Base-by-base conservation (phyloP, 352 stramenopile genomes). In the Pythium brachiatum region DNA sequence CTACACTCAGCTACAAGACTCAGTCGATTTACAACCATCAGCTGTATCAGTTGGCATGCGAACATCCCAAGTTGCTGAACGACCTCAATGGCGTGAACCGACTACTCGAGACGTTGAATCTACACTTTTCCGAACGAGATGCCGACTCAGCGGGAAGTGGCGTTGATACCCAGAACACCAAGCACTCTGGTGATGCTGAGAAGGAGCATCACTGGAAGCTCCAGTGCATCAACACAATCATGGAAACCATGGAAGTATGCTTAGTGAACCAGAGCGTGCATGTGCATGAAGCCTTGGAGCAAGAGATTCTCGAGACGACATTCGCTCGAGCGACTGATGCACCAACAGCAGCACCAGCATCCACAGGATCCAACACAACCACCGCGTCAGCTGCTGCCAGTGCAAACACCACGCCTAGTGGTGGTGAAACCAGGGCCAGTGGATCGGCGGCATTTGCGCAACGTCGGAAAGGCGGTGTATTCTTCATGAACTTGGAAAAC, bases 1-100 rank as follows among this genome's bases (percentile, higher is more conserved):
- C 71, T 12, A 60, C 65, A 23, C 72, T 81, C 11, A 76, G 79
- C 52, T 90, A 70, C 43, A 94, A 90, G 62, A 87, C 80, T 1
- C 86, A 93, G 62, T 92, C 83, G 6, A 90, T 93, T 41, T 92
- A 79, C 61, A 85, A 85, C 43, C 86, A 92, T 61, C 83, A 94
- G 57, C 67, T 94, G 6, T 88, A 92, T 53, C 62, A 68, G 6
- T 57, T 94, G n/a, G 80, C 78, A 1, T 90, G 79, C 26, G 80
- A 90, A 34, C 75, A 88, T 43, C 86, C 83, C 7, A 74, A 78
- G 53, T 54, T 81, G 7, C 78, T 93, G 31, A 88, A 90, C 58
- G 78, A 90, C 31, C 64, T 93, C 34, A 69, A 88, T 16, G 63
- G 70, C 13, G 78, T 92, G 0, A 47, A 76, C 6, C 83, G 86